Evolutionary conservation across 78 protist genomes (phyloP).

Genomic region (Anaeramoeba flamelloides): DNA sequence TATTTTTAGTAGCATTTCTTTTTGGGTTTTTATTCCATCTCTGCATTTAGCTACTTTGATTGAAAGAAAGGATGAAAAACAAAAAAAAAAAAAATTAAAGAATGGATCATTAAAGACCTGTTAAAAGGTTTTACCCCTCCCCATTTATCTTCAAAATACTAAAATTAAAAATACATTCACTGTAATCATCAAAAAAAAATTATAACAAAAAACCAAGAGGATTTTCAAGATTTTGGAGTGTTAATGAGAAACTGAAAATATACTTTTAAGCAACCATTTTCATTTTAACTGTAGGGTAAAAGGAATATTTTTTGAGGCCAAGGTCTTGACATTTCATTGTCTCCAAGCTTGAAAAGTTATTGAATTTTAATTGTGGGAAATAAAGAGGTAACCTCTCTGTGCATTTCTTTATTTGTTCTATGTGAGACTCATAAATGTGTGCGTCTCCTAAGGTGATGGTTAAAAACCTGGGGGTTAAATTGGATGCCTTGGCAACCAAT

Average conservation of each 20-base stretch:
- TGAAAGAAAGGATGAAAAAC: no score
- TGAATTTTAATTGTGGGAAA: background rate
- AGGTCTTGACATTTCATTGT: constrained; percentile 23
- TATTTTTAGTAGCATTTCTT: no score
- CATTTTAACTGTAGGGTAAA: constrained; percentile 37
- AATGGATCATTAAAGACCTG: no score
- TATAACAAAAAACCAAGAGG: background rate
- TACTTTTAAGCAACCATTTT: constrained; percentile 54
- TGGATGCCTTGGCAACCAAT: constrained; percentile 41
- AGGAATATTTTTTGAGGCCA: constrained; percentile 34
- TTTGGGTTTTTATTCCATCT: no score
- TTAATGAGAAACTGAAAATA: background rate
- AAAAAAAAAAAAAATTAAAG: no score
- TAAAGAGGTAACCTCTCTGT: constrained; percentile 37
- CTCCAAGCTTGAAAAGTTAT: background rate
- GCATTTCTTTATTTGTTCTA: constrained; percentile 51
- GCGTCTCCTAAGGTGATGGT: constrained; percentile 68
- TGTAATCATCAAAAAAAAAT: background rate
- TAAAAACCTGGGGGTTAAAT: constrained; percentile 58
- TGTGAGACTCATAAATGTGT: constrained; percentile 43
- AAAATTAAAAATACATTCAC: no score
- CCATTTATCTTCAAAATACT: no score
- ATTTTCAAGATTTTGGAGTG: background rate
- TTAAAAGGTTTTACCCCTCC: no score
- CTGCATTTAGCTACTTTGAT: no score